A percentile compares a stretch with the other conserved stretches of the same genome.
These are phyloP conservation scores for Castanea crenata DNA, from an alignment of 306 rosid genomes.

Conservation along the genomic window DNA sequence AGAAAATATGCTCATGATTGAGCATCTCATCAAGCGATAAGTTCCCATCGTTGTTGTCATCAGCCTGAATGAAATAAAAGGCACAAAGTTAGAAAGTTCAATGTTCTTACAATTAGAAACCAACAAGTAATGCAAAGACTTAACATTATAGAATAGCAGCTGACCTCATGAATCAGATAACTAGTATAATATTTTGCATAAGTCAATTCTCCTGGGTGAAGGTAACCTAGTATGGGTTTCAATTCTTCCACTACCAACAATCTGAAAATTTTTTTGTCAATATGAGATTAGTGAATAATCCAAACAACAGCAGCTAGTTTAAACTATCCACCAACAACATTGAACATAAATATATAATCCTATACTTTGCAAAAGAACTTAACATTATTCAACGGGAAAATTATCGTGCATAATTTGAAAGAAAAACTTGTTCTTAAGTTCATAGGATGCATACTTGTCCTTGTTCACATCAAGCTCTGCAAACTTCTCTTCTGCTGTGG, in stretches of 20 bases:
- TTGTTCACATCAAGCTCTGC: slow-evolving; percentile 61
- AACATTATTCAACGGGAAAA: not conserved
- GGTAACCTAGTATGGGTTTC: slow-evolving; percentile 48
- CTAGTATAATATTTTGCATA: slow-evolving; percentile 54
- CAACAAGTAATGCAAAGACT: not conserved
- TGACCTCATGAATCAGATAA: slow-evolving; percentile 64
- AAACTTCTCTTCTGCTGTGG: slow-evolving; percentile 44
- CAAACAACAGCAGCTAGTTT: not conserved
- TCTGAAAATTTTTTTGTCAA: slow-evolving; percentile 23
- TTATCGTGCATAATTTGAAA: not conserved
- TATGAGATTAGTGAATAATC: not conserved
- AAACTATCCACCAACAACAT: not conserved
- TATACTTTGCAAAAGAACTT: not conserved
- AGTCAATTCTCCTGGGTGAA: slow-evolving; percentile 75
- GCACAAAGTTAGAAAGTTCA: not conserved
- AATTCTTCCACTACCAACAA: slow-evolving; percentile 61
- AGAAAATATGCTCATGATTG: slow-evolving; percentile 52
- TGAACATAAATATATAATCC: not conserved
- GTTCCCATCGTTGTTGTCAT: slow-evolving; percentile 53
- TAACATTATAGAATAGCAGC: not conserved
- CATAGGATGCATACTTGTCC: slow-evolving; percentile 41
- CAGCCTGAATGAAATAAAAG: slow-evolving; percentile 50
- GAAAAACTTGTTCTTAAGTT: not conserved
- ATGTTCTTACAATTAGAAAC: not conserved
- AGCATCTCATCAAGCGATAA: slow-evolving; percentile 70